Evolutionary conservation across 2,329 filamentous ascomycete genomes (phyloP).

Genomic region (Aureobasidium sp.): DNA sequence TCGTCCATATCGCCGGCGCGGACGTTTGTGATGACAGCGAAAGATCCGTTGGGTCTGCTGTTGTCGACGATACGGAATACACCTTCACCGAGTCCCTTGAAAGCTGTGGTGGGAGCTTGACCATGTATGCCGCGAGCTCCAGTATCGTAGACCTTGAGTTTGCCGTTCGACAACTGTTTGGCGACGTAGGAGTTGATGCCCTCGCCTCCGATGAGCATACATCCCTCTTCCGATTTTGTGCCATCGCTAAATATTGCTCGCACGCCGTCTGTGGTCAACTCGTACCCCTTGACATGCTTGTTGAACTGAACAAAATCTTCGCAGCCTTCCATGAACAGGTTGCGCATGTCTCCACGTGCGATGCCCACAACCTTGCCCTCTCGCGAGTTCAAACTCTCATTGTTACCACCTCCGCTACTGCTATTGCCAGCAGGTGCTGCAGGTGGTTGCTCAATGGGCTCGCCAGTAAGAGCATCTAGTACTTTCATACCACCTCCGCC

Average conservation of each 20-base stretch:
- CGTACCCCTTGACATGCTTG: constrained; percentile 52
- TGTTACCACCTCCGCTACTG: constrained; percentile 11
- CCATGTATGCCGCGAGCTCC: constrained; percentile 60
- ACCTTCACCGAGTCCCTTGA: constrained; percentile 56
- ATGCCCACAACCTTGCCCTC: constrained; percentile 56
- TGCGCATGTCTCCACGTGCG: constrained; percentile 56
- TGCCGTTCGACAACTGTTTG: constrained; percentile 51
- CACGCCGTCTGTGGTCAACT: constrained; percentile 49
- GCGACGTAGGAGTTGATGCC: constrained; percentile 56
- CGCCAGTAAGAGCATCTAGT: constrained; percentile 49
- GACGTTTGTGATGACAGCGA: constrained; percentile 58
- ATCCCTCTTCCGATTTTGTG: constrained; percentile 50
- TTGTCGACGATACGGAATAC: constrained; percentile 52
- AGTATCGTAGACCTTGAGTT: constrained; percentile 56
- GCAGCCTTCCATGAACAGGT: constrained; percentile 50
- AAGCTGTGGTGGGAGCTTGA: constrained; percentile 55
- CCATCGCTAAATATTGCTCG: constrained; percentile 54
- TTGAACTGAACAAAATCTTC: constrained; percentile 51
- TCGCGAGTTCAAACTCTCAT: constrained; percentile 40
- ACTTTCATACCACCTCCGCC: constrained; percentile 47
- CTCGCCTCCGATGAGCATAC: constrained; percentile 55
- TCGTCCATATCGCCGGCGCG: constrained; percentile 54
- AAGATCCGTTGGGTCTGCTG: constrained; percentile 38
- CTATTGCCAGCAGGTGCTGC: constrained; percentile 16
- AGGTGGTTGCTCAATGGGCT: constrained; percentile 26